These are phyloP conservation scores for Yamadazyma kitorensis DNA, from an alignment of 805 yeast species.

Conservation along the genomic window DNA sequence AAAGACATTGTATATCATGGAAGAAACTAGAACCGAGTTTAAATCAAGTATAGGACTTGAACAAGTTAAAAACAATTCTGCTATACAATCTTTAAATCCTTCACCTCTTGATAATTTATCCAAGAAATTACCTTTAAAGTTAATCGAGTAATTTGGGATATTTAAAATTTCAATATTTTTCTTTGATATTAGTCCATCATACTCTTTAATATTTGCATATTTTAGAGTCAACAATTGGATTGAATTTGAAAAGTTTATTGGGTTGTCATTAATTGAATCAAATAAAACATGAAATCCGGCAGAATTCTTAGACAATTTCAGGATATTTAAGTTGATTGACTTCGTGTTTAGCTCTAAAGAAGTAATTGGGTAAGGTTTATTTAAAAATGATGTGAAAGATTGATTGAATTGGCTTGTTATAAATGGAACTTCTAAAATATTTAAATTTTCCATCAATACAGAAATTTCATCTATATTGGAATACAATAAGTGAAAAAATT, in stretches of 20 bases:
- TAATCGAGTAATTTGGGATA: conserved; percentile 33
- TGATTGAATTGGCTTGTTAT: conserved; percentile 21
- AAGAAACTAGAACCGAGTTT: conserved; percentile 29
- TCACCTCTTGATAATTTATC: conserved; percentile 30
- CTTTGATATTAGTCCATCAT: conserved; percentile 25
- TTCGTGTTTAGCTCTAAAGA: conserved; percentile 24
- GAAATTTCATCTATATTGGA: conserved; percentile 22
- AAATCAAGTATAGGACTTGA: conserved; percentile 39
- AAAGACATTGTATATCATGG: conserved; percentile 32
- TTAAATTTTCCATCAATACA: conserved; percentile 25
- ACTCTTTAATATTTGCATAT: conserved; percentile 13
- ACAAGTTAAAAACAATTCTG: conserved; percentile 37
- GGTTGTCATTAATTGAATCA: conserved; percentile 26
- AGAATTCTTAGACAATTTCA: conserved; percentile 19
- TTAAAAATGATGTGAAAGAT: conserved; percentile 20
- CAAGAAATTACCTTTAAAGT: conserved; percentile 33
- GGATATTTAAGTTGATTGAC: conserved; percentile 23
- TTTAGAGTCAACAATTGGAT: conserved; percentile 29
- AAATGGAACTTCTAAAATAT: conserved; percentile 29
- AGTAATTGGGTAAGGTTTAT: conserved; percentile 16
- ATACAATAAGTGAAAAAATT: conserved; percentile 20
- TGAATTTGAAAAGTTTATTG: conserved; percentile 32
- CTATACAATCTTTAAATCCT: conserved; percentile 35
- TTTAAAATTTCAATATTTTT: conserved; percentile 12
- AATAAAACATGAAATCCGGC: conserved; percentile 42